These are phyloP conservation scores for Dictyostelium intermedium DNA, from an alignment of 78 protist species.

Conservation along the genomic window DNA sequence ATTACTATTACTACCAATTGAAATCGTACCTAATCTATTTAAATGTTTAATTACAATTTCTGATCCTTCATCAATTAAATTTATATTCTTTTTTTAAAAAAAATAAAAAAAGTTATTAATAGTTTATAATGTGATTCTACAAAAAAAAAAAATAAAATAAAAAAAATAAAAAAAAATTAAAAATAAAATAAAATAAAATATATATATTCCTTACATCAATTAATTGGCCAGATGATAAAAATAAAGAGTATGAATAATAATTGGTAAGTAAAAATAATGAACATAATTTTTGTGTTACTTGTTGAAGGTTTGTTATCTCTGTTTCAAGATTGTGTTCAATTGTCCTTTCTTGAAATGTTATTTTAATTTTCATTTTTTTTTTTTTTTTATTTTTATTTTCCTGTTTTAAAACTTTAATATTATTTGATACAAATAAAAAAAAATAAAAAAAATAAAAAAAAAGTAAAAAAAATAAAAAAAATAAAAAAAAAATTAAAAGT, in stretches of 20 bases:
- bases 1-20: not conserved
- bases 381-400: not conserved
- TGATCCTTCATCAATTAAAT: slow-evolving; percentile 17
- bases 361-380: slow-evolving; percentile 8
- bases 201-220: not conserved
- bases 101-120: too few relatives aligned
- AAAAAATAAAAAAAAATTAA: not conserved
- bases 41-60: not conserved
- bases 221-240: not conserved
- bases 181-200: not conserved
- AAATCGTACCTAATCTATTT: not conserved
- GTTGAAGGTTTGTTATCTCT: not conserved
- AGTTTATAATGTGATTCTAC: too few relatives aligned
- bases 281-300: not conserved
- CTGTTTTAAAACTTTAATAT: too few relatives aligned
- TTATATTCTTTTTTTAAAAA: not conserved
- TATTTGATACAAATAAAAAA: too few relatives aligned
- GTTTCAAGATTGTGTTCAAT: not conserved
- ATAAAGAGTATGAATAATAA: not conserved
- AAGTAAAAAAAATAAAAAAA: too few relatives aligned
- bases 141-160: not conserved
- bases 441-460: too few relatives aligned
- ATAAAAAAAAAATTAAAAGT: too few relatives aligned
- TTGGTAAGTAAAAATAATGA: not conserved
- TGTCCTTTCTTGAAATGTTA: not conserved